Conservation (phyloP, 1,284 basidiomycete genomes). For the Sutorius eximius region DNA sequence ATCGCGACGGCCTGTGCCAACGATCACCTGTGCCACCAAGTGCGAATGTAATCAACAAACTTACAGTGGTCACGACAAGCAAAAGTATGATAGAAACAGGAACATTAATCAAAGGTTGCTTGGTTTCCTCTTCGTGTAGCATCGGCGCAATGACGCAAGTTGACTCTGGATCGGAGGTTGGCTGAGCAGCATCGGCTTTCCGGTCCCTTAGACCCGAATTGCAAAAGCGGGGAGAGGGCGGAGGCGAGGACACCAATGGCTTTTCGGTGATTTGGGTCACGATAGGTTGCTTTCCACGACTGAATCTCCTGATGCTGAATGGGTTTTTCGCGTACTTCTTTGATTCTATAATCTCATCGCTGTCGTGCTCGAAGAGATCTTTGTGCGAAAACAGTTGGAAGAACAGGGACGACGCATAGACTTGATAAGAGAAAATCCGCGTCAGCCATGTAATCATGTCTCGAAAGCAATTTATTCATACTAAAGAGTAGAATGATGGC, state of each 20-base stretch:
- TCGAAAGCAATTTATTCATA: constrained; percentile 36
- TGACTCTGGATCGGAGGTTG: constrained; percentile 12
- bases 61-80: constrained; percentile 61
- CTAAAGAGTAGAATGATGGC: constrained; percentile 80
- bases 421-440: constrained; percentile 34
- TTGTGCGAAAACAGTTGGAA: constrained; percentile 90
- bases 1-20: constrained; percentile 55
- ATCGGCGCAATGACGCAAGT: not conserved
- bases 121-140: constrained; percentile 41
- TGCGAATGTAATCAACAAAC: constrained; percentile 19
- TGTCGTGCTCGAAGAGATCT: constrained; percentile 61
- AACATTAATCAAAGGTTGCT: constrained; percentile 61
- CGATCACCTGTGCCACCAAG: not conserved
- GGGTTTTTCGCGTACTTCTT: constrained; percentile 32
- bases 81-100: constrained; percentile 55
- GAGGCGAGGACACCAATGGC: constrained; percentile 6
- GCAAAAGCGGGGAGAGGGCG: constrained; percentile 14
- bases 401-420: constrained; percentile 71
- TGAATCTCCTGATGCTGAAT: constrained; percentile 23
- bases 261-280: not conserved
- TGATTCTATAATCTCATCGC: constrained; percentile 32
- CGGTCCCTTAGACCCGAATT: not conserved
- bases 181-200: not conserved
- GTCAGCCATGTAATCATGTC: constrained; percentile 3
- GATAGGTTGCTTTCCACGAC: constrained; percentile 8